Evolutionary conservation across 1,139 yeast genomes (phyloP), one percentile per base, ranked within the genome.

Genomic region (Zygosaccharomyces pseudobailii): DNA sequence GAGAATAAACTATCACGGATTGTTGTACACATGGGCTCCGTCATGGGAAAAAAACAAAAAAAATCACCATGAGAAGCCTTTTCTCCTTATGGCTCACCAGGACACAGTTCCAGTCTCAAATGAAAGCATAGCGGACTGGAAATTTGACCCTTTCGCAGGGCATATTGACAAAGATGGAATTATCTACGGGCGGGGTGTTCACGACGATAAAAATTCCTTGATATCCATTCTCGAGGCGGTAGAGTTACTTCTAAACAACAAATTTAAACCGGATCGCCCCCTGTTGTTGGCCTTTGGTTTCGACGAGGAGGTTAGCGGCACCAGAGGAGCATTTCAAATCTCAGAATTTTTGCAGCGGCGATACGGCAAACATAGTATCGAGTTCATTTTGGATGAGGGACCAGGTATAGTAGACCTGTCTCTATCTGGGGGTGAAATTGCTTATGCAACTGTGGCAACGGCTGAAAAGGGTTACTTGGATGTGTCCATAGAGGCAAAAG

Each of bases 251-350:
- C 57, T 76, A 8, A 36, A 44, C n/a, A 60, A 65, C 40, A 74
- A 67, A 2, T 75, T 70, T 57, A 50, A 56, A 33, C 84, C 84
- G 1, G 54, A 67, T 37, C 71, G 86, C 54, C 71, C 82, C 0
- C 55, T 79, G 2, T 52, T 81, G 7, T 65, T 76, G 3, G 76
- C 79, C 0, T 77, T 79, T 58, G 87, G 87, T 1, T 78, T 74
- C 57, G 87, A 82, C 59, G 87, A 81, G 62, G 87, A 82, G 61
- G 72, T 72, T 39, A 67, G 75, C 17, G 85, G 85, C 1, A 50
- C 51, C n/a, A 62, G 70, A 17, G 83, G 84, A 28, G 85, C 84
- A 1, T 51, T 50, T 1, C 46, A 57, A 21, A 67, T 79, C 19
- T 68, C 71, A 6, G 50, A 68, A 23, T 63, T 60, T 45, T 56